phyloP scores from a whole-genome alignment of 129 eudicot species.

The sunflower (Helianthus annuus) region DNA sequence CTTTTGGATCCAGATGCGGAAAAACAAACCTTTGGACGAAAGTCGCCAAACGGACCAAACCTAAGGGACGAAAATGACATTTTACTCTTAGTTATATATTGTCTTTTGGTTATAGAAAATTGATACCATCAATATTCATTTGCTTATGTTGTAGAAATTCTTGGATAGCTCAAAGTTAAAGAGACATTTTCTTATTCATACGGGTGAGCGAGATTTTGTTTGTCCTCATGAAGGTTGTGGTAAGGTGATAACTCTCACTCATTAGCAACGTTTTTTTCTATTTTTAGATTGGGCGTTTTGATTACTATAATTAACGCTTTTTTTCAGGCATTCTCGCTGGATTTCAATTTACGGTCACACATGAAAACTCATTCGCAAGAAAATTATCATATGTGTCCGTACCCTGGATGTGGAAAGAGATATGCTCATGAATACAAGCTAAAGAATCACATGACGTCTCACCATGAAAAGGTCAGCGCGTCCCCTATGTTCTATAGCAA shows the following conservation, averaged over 20 bases:
- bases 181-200: conserved; percentile 92
- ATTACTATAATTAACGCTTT: not conserved
- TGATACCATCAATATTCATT: not conserved
- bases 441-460: conserved; percentile 80
- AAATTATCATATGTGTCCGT: conserved; percentile 91
- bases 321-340: conserved; percentile 94
- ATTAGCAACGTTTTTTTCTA: not conserved
- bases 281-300: not conserved
- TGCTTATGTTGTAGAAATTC: conserved; percentile 79
- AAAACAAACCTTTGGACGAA: no score
- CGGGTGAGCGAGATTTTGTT: conserved; percentile 92
- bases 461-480: conserved; percentile 77
- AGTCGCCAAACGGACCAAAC: no score
- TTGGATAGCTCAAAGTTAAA: conserved; percentile 96
- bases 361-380: conserved; percentile 99
- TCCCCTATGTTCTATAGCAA: conserved; percentile 9
- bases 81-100: not conserved
- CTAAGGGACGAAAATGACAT: no score
- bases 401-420: conserved; percentile 91
- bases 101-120: not conserved
- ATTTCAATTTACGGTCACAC: conserved; percentile 88
- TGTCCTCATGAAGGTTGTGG: conserved; percentile 99
- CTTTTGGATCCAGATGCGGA: no score
- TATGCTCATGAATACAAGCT: conserved; percentile 98
- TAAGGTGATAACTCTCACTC: conserved; percentile 61